Evolutionary conservation across 306 rosid genomes (phyloP), one percentile per base, ranked within the genome.

Genomic region (Comarum palustre): DNA sequence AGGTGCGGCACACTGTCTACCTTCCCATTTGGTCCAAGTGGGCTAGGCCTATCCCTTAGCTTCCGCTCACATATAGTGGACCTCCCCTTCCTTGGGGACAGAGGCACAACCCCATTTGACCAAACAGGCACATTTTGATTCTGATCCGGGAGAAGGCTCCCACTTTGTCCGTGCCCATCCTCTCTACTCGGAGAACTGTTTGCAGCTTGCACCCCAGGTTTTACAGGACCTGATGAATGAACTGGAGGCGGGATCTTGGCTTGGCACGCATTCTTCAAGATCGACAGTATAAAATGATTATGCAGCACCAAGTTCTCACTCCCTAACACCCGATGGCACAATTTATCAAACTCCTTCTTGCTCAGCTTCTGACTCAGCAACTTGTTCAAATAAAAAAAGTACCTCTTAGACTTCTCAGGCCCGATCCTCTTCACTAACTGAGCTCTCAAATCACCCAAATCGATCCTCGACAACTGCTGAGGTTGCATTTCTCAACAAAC

Each of bases 11-110:
- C 68, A 77, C 75, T 81, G 43, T 92, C 90, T 13, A 82, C 84
- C 87, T 90, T 91, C 81, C 96, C 97, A 84, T 91, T 95, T 51
- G 92, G 97, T 72, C 99, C 99, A 75, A 91, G 97, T 45, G 93
- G 96, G 79, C 99, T 95, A 66, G 93, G 96, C 73, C 99, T 88
- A 81, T 94, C 99, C 84, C 84, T 86, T 52, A 68, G 84, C 91
- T 84, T 95, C 75, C 96, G 86, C 19, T 90, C 97, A 4, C 91
- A 96, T 57, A 86, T 77, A 25, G 73, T 86, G 14, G 93, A 78
- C 78, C 97, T 78, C 38, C 86, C 83, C 88, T 90, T 94, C 11
- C 89, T 86, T 2, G 96, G 91, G 69, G 97, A 91, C 29, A 52
- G 73, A 0, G 91, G 87, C 79, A 91, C 75, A 82, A 83, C 95